Evolutionary conservation across 345 rosid genomes (phyloP), one percentile per base, ranked within the genome.

Genomic region (Rhodamnia rubescens): DNA sequence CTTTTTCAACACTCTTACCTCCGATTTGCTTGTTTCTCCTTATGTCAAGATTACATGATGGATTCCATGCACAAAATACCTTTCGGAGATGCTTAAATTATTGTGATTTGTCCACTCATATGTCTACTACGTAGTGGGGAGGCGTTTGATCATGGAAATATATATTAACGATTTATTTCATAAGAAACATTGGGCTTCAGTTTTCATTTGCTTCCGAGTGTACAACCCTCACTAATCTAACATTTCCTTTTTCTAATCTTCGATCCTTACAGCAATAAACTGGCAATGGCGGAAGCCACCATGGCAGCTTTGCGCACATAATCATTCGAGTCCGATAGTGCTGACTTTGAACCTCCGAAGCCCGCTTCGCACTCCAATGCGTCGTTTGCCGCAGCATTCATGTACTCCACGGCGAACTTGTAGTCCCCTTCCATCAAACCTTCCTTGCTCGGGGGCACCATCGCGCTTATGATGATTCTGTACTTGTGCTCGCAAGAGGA

Each of bases 251-350:
- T 40, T 29, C 42, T 16, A 6, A 29, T 64, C 75, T 15, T 29
- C 75, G 1, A 10, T 32, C 24, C 75, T 51, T 88, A 90, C 12
- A 90, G 91, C 49, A 90, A 86, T 82, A 84, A 64, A 57, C 82
- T 47, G 26, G 87, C 81, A 74, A 92, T 85, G 81, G 93, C 88
- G 32, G 88, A 83, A 82, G 88, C 83, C 56, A 90, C 86, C 74
- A 36, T 50, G 20, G 90, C 84, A 0, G 84, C 84, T 24, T 86
- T 87, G 16, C 36, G 36, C 78, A 81, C 88, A 57, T 54, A 74
- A 12, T 57, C 49, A 59, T 89, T 89, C 83, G 82, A 83, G 69
- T 50, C 44, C 21, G 87, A 84, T 32, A 92, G 44, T 0, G 89
- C 90, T 7, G 89, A 91, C 81, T 85, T 85, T 13, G 84, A 88